Base-by-base conservation (phyloP, 768 basidiomycete species). In the Lactarius evosmus region DNA sequence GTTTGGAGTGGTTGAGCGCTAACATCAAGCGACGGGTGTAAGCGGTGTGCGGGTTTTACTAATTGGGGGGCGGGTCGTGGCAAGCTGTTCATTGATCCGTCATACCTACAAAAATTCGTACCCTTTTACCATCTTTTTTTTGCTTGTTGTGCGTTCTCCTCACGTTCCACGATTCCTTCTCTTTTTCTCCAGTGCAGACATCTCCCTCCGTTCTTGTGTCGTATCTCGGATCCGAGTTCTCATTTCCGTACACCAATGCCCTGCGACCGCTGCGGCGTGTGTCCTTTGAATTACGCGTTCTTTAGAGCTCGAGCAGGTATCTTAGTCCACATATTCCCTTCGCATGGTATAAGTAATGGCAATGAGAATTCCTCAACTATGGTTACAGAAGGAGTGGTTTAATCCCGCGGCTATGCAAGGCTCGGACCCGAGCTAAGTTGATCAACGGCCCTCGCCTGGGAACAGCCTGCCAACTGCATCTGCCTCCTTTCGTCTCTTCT, bases 1-100 rank as follows among this genome's bases (percentile, higher is more conserved):
- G 96, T 77, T 83, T 97, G 70, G 95, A 98, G 80, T 98, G 95
- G 96, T 79, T 94, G 84, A 91, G 88, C 70, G 83, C 85, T 69
- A 93, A 93, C 82, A 89, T 93, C 80, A 91, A 91, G 79, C 87
- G 88, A 75, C 87, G 88, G 76, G 80, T 80, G 78, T 91, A 85
- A 85, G 57, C 54, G 56, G 62, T 69, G 66, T 69, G 63, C 70
- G 71, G 44, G 56, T 62, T 72, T 62, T 69, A 68, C 71, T 70
- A 65, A 74, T 74, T 72, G 70, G 54, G 55, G 60, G 49, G 49
- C 73, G 75, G 77, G 79, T 82, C 78, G 75, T 67, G 75, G 78
- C 80, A 49, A 30, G 78, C 78, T 77, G 75, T 80, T 77, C 76
- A 80, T 84, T 78, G 83, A 85, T 82, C 76, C 75, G 84, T 75